Base-by-base conservation (phyloP, 768 basidiomycete species). In the Trametes gibbosa region DNA sequence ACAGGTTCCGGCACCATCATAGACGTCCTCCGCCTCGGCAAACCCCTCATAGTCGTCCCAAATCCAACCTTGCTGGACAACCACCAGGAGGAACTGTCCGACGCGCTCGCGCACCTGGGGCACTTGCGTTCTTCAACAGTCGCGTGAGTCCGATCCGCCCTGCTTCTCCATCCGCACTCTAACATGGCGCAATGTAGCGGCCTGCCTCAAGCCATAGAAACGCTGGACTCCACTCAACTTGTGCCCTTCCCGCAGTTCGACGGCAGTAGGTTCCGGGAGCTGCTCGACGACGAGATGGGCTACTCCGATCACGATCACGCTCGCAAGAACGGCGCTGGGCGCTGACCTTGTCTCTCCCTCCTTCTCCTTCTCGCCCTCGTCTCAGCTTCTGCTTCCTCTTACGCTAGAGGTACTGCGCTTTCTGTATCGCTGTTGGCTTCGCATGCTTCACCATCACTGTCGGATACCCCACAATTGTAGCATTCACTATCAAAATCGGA, bases 1-100 rank as follows among this genome's bases (percentile, higher is more conserved):
- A 50, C 58, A 98, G 96, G 96, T 52, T 89, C 96, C 21, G 96
- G 96, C 12, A 97, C 96, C 4, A 95, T 98, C 66, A 80, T 98
- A 29, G 92, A 96, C 45, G 92, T 87, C 10, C 77, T 98, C 48
- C 79, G 94, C 32, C 76, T 83, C 50, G 78, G 80, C 47, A 93
- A 89, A 67, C 81, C 84, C 7, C 76, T 99, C 63, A 87, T 99
- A 63, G 89, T 91, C 4, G 86, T 97, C 2, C 95, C 95, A 12
- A 99, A 99, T 71, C 77, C 86, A 42, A 88, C 90, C 0, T 76
- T 99, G 29, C 81, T 95, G 70, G 88, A 97, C 71, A 91, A 97
- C 70, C 96, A 99, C 68, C 96, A 99, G 77, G 79, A 85, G 53
- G 93, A 99, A 68, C 78, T 99, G 5, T 93, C 96, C 0, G 72